These are phyloP conservation scores for Rhodomyrtus tomentosa DNA, from an alignment of 345 rosid genomes.

Conservation along the genomic window DNA sequence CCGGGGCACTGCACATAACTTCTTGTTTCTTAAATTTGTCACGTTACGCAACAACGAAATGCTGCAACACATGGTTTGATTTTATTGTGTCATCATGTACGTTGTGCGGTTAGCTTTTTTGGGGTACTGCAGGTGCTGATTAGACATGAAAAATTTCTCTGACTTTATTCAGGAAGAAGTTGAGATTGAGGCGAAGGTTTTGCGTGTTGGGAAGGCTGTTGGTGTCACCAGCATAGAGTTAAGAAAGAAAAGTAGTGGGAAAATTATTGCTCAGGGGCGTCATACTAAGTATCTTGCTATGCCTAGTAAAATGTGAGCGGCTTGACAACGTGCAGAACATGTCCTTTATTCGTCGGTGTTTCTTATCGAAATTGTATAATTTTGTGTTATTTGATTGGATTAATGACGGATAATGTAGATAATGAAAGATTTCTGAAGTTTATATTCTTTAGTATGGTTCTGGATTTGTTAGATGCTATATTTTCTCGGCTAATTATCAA, in stretches of 20 bases:
- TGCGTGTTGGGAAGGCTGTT: constrained; percentile 75
- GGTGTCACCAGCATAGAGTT: constrained; percentile 70
- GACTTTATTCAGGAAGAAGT: constrained; percentile 45
- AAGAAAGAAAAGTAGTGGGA: constrained; percentile 71
- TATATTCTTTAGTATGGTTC: neutral
- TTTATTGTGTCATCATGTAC: neutral
- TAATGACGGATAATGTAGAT: neutral
- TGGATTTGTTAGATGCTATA: neutral
- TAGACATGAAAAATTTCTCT: neutral
- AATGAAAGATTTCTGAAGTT: neutral
- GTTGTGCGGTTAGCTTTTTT: neutral
- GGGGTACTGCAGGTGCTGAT: neutral
- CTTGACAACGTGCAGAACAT: neutral
- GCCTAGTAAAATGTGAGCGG: constrained; percentile 38
- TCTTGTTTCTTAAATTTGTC: neutral
- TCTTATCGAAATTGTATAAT: neutral
- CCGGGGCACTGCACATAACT: neutral
- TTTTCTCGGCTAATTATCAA: neutral
- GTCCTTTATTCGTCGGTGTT: neutral
- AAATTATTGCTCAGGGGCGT: constrained; percentile 81
- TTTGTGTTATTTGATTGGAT: neutral
- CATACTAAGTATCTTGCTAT: constrained; percentile 73
- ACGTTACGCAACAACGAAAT: neutral
- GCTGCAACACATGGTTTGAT: neutral
- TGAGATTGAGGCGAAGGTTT: constrained; percentile 46